Base-by-base conservation (phyloP, 78 protist genomes). In the Dictyostelium firmibasis region DNA sequence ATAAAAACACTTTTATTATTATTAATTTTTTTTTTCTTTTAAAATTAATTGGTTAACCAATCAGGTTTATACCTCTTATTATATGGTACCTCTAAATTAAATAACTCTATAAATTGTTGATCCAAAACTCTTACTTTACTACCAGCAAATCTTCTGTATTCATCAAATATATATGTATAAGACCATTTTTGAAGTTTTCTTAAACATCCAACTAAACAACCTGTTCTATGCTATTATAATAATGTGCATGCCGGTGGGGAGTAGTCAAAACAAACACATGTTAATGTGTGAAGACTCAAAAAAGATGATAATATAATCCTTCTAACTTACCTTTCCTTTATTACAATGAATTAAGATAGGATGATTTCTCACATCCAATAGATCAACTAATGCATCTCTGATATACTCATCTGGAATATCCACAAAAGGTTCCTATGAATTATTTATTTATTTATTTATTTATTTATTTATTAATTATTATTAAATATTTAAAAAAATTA, bases 91-190 rank as follows among this genome's bases (percentile, higher is more conserved):
- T 82, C 91, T n/a, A 95, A 29, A n/a, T 94, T 91, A 38, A 97
- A 98, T 25, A 98, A 83, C 75, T 98, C 99, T 3, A 98, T 97
- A 85, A 98, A 98, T 43, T 97, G 99, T 88, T 96, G 98, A 96
- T 98, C 99, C 7, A 96, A 64, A 13, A 86, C 57, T 23, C 99
- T 95, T 11, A 74, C 97, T 74, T 98, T 98, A 33, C 91, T 67
- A 9, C 98, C 99, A 2, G 99, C 99, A 36, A 97, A 98, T 41
- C 98, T 85, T 31, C 97, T 70, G 82, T 98, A 98, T 77, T 98
- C 99, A 35, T 95, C 99, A 41, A 97, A 97, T 70, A 96, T 96
- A 81, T 95, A 76, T 5, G 97, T 96, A 33, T 94, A 82, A 4
- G 97, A 96, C 99, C 99, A 98, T 27, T 84, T 89, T 43, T 98